These are phyloP conservation scores for Pestalotiopsis sp. DNA, from an alignment of 2,329 filamentous ascomycete genomes.

Conservation along the genomic window DNA sequence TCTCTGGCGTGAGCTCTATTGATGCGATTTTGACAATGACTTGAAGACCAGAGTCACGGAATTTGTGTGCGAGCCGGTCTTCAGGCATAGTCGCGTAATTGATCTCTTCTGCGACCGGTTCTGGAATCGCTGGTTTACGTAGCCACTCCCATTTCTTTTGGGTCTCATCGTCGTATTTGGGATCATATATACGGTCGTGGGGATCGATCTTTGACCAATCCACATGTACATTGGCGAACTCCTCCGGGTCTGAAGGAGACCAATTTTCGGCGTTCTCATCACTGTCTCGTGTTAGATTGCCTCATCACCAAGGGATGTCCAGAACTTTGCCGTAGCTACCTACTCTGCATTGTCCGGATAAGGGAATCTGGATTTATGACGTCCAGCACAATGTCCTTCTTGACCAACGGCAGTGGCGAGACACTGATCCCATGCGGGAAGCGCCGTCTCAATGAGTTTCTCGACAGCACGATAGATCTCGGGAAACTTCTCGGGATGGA, in stretches of 20 bases:
- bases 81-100: constrained; percentile 18
- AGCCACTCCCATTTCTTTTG: constrained; percentile 20
- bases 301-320: neutral
- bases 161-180: constrained; percentile 17
- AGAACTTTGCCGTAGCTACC: neutral
- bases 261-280: constrained; percentile 19
- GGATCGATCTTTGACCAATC: neutral
- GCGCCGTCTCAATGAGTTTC: constrained; percentile 34
- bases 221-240: constrained; percentile 30
- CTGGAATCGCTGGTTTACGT: neutral
- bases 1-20: constrained; percentile 59
- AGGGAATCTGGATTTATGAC: neutral
- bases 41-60: constrained; percentile 49
- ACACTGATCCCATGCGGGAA: constrained; percentile 44
- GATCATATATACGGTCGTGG: neutral
- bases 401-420: constrained; percentile 10
- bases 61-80: constrained; percentile 26
- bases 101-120: neutral
- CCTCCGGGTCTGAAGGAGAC: constrained; percentile 22
- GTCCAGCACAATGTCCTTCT: neutral
- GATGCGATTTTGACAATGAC: constrained; percentile 65
- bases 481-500: constrained; percentile 38
- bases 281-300: constrained; percentile 10
- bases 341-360: constrained; percentile 1
- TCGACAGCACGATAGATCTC: constrained; percentile 38